A percentile compares a stretch with the other conserved stretches of the same genome.
phyloP scores from a whole-genome alignment of 495 filamentous ascomycete species.

The Penicillium verhagenii region DNA sequence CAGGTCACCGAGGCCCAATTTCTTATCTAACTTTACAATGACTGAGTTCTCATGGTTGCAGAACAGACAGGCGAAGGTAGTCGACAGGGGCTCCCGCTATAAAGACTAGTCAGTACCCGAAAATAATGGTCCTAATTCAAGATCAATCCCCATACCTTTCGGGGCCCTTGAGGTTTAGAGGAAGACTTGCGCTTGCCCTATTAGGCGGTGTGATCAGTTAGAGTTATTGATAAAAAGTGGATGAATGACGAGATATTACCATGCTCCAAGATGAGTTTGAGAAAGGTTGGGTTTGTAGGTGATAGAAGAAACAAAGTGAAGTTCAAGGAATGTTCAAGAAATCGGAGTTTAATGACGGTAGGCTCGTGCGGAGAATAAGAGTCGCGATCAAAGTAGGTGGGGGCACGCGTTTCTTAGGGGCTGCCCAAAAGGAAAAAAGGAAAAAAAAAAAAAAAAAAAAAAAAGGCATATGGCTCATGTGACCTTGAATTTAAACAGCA shows the following conservation, averaged over 20 bases:
- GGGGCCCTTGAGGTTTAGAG: conserved; percentile 75
- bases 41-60: conserved; percentile 97
- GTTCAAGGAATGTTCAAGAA: not conserved
- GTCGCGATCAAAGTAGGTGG: not conserved
- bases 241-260: not conserved
- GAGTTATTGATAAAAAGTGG: not conserved
- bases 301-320: not conserved
- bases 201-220: conserved; percentile 1
- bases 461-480: too few species aligned
- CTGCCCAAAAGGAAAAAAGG: not conserved
- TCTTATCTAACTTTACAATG: conserved; percentile 86
- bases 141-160: conserved; percentile 64
- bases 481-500: too few species aligned
- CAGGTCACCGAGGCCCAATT: conserved; percentile 76
- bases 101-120: not conserved
- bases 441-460: not conserved
- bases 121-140: not conserved
- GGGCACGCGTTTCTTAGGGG: not conserved
- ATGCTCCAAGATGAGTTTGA: conserved; percentile 1
- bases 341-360: not conserved
- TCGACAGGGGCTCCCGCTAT: conserved; percentile 83
- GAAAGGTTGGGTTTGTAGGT: not conserved
- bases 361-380: conserved; percentile 6
- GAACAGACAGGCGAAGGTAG: conserved; percentile 91
- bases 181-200: conserved; percentile 93